Conservation (phyloP, 1,284 basidiomycete genomes). For the Moesziomyces parantarcticus region DNA sequence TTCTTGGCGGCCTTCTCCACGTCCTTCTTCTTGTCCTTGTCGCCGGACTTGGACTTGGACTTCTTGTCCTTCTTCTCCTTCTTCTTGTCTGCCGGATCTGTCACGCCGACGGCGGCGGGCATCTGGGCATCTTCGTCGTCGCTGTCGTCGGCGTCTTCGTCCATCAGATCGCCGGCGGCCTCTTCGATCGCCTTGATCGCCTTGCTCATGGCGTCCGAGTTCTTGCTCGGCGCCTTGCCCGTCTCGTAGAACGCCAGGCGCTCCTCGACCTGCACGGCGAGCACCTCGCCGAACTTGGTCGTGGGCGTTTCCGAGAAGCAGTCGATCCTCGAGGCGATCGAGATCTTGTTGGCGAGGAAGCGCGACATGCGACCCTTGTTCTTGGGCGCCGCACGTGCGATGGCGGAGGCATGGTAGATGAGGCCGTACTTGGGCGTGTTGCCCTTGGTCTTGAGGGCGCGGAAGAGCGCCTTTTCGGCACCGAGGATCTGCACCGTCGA, state of each 20-base stretch:
- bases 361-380: conserved; percentile 90
- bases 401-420: conserved; percentile 75
- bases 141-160: conserved; percentile 75
- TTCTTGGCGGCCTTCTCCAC: conserved; percentile 63
- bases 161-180: conserved; percentile 77
- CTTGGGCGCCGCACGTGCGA: conserved; percentile 92
- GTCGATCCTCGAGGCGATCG: conserved; percentile 96
- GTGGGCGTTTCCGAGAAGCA: conserved; percentile 90
- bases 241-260: conserved; percentile 90
- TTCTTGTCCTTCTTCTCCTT: conserved; percentile 78
- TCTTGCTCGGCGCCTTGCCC: conserved; percentile 65
- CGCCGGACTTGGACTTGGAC: conserved; percentile 64
- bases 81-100: conserved; percentile 70
- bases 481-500: conserved; percentile 98
- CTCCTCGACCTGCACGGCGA: conserved; percentile 94
- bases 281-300: conserved; percentile 92
- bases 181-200: conserved; percentile 82
- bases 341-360: conserved; percentile 94
- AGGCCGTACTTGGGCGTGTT: conserved; percentile 89
- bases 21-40: conserved; percentile 53
- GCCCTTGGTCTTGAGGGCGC: conserved; percentile 97
- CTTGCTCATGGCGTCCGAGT: conserved; percentile 76
- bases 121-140: conserved; percentile 72
- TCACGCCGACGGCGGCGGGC: conserved; percentile 66
- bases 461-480: conserved; percentile 97